A percentile compares a stretch with the other conserved stretches of the same genome.
Evolutionary conservation across 768 basidiomycete genomes (phyloP).

Genomic region (Trametes villosa): DNA sequence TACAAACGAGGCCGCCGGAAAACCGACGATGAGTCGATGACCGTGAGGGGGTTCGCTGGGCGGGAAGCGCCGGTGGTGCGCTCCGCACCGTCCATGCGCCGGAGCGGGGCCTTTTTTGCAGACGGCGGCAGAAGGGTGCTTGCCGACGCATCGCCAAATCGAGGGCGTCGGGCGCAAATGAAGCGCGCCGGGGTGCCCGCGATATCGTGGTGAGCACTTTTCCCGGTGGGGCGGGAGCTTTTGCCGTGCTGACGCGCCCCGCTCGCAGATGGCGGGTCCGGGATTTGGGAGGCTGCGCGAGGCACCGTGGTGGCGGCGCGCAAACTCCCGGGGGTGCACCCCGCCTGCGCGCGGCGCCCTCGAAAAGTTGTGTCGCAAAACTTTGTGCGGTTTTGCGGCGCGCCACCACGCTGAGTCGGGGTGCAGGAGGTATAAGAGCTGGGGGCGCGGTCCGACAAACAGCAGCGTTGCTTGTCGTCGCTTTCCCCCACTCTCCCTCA

Average conservation of each 20-base stretch:
- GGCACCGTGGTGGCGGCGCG: background rate
- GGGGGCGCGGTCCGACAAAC: background rate
- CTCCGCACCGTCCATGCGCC: background rate
- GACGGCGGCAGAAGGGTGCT: background rate
- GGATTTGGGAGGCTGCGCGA: background rate
- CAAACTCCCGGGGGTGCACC: background rate
- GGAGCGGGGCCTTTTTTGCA: background rate
- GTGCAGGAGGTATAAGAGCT: background rate
- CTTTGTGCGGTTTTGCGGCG: background rate
- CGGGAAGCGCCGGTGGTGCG: background rate
- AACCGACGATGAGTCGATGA: background rate
- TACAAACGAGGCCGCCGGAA: background rate
- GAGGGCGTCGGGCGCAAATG: slow-evolving; percentile 6
- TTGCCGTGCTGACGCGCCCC: background rate
- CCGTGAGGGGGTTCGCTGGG: background rate
- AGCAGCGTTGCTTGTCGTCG: slow-evolving; percentile 1
- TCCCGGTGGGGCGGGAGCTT: background rate
- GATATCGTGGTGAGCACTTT: slow-evolving; percentile 1
- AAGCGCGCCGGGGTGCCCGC: background rate
- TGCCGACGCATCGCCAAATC: slow-evolving; percentile 2
- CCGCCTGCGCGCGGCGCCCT: background rate
- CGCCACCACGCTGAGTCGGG: background rate
- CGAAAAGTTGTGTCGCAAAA: background rate
- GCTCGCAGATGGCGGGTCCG: background rate
- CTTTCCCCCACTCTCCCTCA: background rate